Conservation (phyloP, 1,139 yeast genomes). For the Taiozyma onychis region DNA sequence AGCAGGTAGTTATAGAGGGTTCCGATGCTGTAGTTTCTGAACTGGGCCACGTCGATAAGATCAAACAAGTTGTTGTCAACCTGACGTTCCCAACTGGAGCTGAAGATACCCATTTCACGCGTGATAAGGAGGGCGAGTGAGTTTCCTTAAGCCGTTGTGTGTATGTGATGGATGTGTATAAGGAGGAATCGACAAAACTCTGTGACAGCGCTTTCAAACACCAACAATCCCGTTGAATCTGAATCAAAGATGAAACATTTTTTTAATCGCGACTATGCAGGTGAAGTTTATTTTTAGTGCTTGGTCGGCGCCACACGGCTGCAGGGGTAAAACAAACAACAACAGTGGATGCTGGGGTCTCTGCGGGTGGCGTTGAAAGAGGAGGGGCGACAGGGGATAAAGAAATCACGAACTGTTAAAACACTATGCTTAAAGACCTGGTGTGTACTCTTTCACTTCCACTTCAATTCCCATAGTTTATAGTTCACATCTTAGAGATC, state of each 20-base stretch:
- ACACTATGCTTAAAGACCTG: too few species aligned
- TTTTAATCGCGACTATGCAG: neutral
- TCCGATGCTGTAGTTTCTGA: slow-evolving; percentile 47
- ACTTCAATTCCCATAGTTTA: too few species aligned
- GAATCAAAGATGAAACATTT: neutral
- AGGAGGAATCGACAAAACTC: neutral
- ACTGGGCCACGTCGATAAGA: slow-evolving; percentile 36
- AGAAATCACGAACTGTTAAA: too few species aligned
- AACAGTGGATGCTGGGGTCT: neutral
- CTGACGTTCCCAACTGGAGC: slow-evolving; percentile 14
- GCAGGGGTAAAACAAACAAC: neutral
- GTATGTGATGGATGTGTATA: neutral
- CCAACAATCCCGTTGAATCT: neutral
- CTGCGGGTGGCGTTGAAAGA: too few species aligned
- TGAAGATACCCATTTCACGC: slow-evolving; percentile 9
- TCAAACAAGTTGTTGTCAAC: slow-evolving; percentile 23
- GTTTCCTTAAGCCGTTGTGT: neutral
- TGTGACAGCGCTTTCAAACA: neutral
- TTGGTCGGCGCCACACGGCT: neutral
- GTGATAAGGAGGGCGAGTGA: neutral
- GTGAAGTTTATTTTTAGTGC: neutral
- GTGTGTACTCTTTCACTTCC: neutral
- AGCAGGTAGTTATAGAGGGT: slow-evolving; percentile 51
- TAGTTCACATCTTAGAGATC: neutral
- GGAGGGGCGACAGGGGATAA: too few species aligned